Base-by-base conservation (phyloP, 2,329 filamentous ascomycete species). In the Metarhizium sp. region DNA sequence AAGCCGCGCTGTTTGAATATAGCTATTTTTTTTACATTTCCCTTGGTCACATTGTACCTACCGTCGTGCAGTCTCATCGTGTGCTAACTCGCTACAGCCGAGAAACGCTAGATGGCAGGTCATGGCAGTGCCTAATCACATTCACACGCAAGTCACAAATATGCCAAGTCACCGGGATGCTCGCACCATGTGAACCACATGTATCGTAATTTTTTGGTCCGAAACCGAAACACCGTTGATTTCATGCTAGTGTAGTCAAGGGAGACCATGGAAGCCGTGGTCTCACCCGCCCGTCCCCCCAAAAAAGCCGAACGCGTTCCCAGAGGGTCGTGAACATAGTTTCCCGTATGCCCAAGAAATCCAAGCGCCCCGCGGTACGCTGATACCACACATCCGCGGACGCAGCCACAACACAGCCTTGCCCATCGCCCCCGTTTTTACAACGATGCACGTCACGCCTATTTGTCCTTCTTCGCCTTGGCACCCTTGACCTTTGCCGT, bases 401-500 rank as follows among this genome's bases (percentile, higher is more conserved):
- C 45, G 43, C 43, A 46, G 43, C 43, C 43, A 46, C 43, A 46
- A 46, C 43, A 46, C n/a, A 46, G 20, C 56, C 65, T 59, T 60
- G 59, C 66, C 62, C 60, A 63, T 58, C 60, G 60, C 6, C 32
- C 62, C 59, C 64, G 60, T 63, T 62, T 66, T 64, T 66, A 68
- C 65, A 68, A 64, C 60, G 60, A 62, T 66, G 55, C 50, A 53
- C 51, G 52, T 68, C 72, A 42, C 74, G 75, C 78, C 80, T 90
- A 90, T 84, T 88, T 86, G 79, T 90, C 90, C 88, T 96, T 95
- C 86, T 95, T 94, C 78, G 88, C 84, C 81, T 86, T 85, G 74
- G 86, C 87, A 76, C 91, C 91, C 90, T 96, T 96, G 83, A 86
- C 86, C 90, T 99, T 99, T 72, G 91, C 92, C 70, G 90, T 95